Evolutionary conservation across 192 early-diverging fungal genomes (phyloP).

Genomic region (Coemansia sp.): DNA sequence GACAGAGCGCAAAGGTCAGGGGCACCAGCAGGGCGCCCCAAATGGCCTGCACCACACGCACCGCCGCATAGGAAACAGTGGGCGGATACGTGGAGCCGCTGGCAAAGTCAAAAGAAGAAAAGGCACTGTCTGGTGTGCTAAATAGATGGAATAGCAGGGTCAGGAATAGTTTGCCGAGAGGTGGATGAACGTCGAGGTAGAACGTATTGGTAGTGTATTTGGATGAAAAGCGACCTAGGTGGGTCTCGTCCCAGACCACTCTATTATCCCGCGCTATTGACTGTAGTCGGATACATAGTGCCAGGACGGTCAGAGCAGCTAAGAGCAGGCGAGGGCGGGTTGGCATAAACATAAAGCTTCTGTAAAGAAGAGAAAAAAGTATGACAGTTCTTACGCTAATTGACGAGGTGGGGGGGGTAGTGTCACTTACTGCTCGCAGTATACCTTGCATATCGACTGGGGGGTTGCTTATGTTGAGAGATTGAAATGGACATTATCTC

Average conservation of each 20-base stretch:
- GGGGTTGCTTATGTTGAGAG: no score
- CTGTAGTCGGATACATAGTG: slow-evolving; percentile 39
- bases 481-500: no score
- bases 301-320: slow-evolving; percentile 2
- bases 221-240: slow-evolving; percentile 94
- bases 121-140: slow-evolving; percentile 41
- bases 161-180: slow-evolving; percentile 74
- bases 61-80: slow-evolving; percentile 79
- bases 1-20: slow-evolving; percentile 63
- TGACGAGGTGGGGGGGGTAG: no score
- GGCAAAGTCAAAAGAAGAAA: slow-evolving; percentile 76
- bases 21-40: slow-evolving; percentile 79
- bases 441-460: no score
- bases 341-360: neutral
- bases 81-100: slow-evolving; percentile 75
- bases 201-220: slow-evolving; percentile 86
- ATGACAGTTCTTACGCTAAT: neutral
- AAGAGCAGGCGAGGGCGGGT: slow-evolving; percentile 1
- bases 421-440: no score
- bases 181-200: slow-evolving; percentile 98
- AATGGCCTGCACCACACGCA: slow-evolving; percentile 72
- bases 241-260: slow-evolving; percentile 90
- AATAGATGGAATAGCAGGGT: slow-evolving; percentile 66
- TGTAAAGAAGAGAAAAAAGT: no score
- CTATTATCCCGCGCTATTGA: slow-evolving; percentile 54